Base-by-base conservation (phyloP, 2,329 filamentous ascomycete genomes). In the Rhynchosporium secalis region DNA sequence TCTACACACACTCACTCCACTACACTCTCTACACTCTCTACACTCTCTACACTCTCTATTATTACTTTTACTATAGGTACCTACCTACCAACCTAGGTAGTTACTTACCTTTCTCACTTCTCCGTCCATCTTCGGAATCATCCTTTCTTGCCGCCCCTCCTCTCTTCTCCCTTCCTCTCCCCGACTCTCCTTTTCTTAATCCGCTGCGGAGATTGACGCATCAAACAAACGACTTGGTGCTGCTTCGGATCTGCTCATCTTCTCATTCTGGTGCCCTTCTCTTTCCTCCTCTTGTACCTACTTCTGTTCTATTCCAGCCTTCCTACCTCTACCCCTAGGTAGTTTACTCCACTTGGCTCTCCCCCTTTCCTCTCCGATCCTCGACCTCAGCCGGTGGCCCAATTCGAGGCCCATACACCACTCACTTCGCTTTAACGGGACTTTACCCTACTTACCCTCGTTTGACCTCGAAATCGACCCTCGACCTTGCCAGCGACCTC, bases 401-500 rank as follows among this genome's bases (percentile, higher is more conserved):
- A 54, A 46, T 43, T 52, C 57, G 43, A 45, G 54, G 28, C 54
- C 54, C 43, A 45, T 45, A 3, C 54, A 13, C 10, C 15, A 5
- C 29, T 4, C 26, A n/a, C 56, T 48, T 40, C 54, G 13, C 54
- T 55, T 29, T 12, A 15, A 28, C 31, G 38, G 13, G 33, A 26
- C n/a, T 41, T 41, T 36, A 40, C 12, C 51, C 7, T 52, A 15
- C n/a, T 33, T 40, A 28, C 64, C 56, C 52, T 48, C 59, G 65
- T 64, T 63, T 64, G 65, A 65, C 67, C 65, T 65, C 62, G 64
- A 46, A 52, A 48, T 56, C 61, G 43, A 60, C 54, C 20, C 48
- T 61, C 57, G 54, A 51, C 60, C 29, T 62, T 61, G 56, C 63
- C 62, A 64, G 62, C 64, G 61, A 61, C 58, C 62, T 63, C 45